Evolutionary conservation across 805 yeast species (phyloP).

Genomic region (Grigorovia transvaalensis): DNA sequence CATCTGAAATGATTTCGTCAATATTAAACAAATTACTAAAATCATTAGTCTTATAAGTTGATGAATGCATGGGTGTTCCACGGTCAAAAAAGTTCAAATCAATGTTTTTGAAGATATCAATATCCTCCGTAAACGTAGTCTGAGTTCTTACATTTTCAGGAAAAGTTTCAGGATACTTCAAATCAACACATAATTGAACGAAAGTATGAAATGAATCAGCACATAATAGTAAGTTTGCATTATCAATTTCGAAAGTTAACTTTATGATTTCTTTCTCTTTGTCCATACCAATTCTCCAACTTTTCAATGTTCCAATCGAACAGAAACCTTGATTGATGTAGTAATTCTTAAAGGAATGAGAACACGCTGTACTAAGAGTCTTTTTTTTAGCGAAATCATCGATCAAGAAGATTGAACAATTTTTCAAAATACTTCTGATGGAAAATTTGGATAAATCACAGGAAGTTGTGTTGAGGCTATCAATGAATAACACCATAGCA

Average conservation of each 20-base stretch:
- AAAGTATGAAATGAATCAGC: conserved; percentile 79
- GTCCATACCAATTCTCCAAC: neutral
- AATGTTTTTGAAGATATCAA: conserved; percentile 35
- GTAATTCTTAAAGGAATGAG: conserved; percentile 8
- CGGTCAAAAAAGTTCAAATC: conserved; percentile 23
- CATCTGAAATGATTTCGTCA: conserved; percentile 14
- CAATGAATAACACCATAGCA: conserved; percentile 41
- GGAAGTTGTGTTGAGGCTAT: conserved; percentile 38
- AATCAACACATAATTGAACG: conserved; percentile 54
- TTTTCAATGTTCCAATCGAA: conserved; percentile 15
- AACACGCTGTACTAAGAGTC: neutral
- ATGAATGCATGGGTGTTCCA: neutral
- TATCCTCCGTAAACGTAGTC: conserved; percentile 16
- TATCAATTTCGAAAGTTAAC: conserved; percentile 35
- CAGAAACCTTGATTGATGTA: conserved; percentile 23
- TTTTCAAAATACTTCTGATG: conserved; percentile 38
- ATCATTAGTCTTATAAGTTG: neutral
- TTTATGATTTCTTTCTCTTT: conserved; percentile 21
- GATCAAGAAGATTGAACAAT: conserved; percentile 43
- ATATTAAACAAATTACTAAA: conserved; percentile 4
- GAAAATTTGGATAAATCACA: conserved; percentile 12
- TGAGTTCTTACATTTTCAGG: conserved; percentile 51
- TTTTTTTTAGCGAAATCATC: conserved; percentile 39
- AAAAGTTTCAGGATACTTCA: conserved; percentile 57
- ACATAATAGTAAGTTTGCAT: conserved; percentile 46